phyloP scores from a whole-genome alignment of 73 alveolate species.

The Blepharisma stoltei region DNA sequence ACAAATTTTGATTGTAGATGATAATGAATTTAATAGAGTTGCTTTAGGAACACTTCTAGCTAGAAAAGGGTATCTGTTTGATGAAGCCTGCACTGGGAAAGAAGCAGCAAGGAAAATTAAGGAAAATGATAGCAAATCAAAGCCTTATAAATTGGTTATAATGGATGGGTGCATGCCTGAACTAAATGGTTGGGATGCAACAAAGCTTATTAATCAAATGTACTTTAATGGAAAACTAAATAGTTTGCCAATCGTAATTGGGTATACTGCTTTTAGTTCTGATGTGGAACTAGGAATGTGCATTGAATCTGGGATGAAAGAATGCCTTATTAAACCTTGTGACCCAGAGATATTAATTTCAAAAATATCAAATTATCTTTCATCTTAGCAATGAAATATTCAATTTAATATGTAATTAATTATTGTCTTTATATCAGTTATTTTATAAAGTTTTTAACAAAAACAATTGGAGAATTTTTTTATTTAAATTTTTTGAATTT shows the following conservation, averaged over 20 bases:
- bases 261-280: neutral
- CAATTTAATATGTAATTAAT: too few relatives aligned
- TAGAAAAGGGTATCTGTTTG: constrained; percentile 1
- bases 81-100: constrained; percentile 22
- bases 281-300: neutral
- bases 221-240: neutral
- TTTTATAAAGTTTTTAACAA: too few relatives aligned
- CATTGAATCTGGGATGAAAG: constrained; percentile 27
- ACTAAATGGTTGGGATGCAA: constrained; percentile 4
- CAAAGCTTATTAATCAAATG: neutral
- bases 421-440: too few relatives aligned
- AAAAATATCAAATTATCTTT: neutral
- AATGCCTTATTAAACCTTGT: constrained; percentile 1
- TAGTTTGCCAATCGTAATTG: neutral
- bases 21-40: constrained; percentile 22
- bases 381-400: too few relatives aligned
- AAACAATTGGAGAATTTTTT: too few relatives aligned
- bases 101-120: constrained; percentile 23
- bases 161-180: neutral
- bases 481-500: too few relatives aligned
- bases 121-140: neutral
- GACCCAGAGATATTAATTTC: neutral
- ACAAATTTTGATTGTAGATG: constrained; percentile 28
- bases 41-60: constrained; percentile 14
- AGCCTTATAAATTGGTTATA: neutral